phyloP scores from a whole-genome alignment of 345 rosid species.

The Passiflora organensis region DNA sequence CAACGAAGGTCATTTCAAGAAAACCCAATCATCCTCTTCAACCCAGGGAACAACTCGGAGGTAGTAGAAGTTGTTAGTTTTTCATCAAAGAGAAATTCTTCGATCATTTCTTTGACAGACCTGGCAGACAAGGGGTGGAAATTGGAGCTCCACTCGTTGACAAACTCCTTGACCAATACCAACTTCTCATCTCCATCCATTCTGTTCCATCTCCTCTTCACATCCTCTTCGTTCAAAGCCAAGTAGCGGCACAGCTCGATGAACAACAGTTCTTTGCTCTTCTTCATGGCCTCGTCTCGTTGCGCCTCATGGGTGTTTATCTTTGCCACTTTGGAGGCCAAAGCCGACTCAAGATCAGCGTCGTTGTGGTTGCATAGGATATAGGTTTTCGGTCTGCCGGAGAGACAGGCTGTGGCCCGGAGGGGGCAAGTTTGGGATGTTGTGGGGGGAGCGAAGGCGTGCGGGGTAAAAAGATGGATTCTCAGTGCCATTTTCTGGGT shows the following conservation, averaged over 20 bases:
- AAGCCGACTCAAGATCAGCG: slow-evolving; percentile 49
- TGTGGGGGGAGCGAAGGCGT: neutral
- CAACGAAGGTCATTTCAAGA: slow-evolving; percentile 11
- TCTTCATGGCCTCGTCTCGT: slow-evolving; percentile 68
- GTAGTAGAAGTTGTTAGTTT: slow-evolving; percentile 11
- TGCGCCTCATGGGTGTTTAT: slow-evolving; percentile 42
- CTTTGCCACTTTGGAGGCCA: slow-evolving; percentile 52
- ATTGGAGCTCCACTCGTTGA: slow-evolving; percentile 50
- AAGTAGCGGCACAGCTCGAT: slow-evolving; percentile 49
- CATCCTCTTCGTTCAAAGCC: slow-evolving; percentile 41
- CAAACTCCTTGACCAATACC: slow-evolving; percentile 48
- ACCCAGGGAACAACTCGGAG: slow-evolving; percentile 45
- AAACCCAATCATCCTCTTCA: slow-evolving; percentile 62
- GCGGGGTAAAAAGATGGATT: slow-evolving; percentile 24
- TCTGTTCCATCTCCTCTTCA: slow-evolving; percentile 49
- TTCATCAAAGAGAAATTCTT: slow-evolving; percentile 45
- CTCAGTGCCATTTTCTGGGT: slow-evolving; percentile 36
- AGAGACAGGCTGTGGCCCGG: slow-evolving; percentile 4
- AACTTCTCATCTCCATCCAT: slow-evolving; percentile 54
- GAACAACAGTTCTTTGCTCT: slow-evolving; percentile 62
- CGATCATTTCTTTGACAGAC: slow-evolving; percentile 65
- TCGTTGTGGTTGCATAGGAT: slow-evolving; percentile 36
- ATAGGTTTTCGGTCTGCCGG: slow-evolving; percentile 20
- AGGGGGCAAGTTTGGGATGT: neutral
- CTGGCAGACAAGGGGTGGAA: slow-evolving; percentile 68